Conservation (phyloP, 2,329 filamentous ascomycete species). For the Paecilomyces sp. region DNA sequence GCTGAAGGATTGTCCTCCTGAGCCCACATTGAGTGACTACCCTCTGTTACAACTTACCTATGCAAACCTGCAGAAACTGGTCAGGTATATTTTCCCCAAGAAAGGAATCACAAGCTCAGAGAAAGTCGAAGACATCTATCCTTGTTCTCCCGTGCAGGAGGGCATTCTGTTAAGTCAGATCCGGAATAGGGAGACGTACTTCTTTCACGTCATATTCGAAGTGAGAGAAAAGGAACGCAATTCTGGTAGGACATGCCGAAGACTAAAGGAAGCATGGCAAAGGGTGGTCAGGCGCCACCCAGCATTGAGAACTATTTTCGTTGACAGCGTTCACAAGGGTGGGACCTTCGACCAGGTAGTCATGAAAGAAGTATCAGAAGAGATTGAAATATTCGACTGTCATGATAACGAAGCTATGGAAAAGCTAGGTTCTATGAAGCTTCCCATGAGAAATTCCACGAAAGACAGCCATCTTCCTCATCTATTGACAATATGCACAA, state of each 20-base stretch:
- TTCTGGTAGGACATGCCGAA: slow-evolving; percentile 16
- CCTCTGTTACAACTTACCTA: slow-evolving; percentile 38
- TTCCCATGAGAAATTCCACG: slow-evolving; percentile 16
- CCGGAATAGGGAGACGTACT: slow-evolving; percentile 26
- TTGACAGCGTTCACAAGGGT: slow-evolving; percentile 25
- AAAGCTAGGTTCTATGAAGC: slow-evolving; percentile 19
- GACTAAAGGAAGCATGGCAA: slow-evolving; percentile 26
- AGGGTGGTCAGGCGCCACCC: slow-evolving; percentile 24
- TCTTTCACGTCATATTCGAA: slow-evolving; percentile 29
- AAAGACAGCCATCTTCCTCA: slow-evolving; percentile 23
- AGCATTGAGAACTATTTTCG: slow-evolving; percentile 26
- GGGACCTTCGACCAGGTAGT: slow-evolving; percentile 32
- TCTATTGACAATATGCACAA: slow-evolving; percentile 27
- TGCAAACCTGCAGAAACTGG: slow-evolving; percentile 28
- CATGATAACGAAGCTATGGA: slow-evolving; percentile 19
- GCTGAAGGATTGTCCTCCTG: slow-evolving; percentile 18
- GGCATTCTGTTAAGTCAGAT: slow-evolving; percentile 31
- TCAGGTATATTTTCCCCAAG: slow-evolving; percentile 25
- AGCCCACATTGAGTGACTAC: slow-evolving; percentile 36
- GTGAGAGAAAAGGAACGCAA: slow-evolving; percentile 15
- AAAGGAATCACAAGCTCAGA: slow-evolving; percentile 23
- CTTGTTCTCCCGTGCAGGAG: slow-evolving; percentile 30
- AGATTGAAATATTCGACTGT: slow-evolving; percentile 22
- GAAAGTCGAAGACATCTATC: slow-evolving; percentile 28
- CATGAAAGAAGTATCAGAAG: slow-evolving; percentile 17